phyloP scores from a whole-genome alignment of 2,329 filamentous ascomycete species.

The Arthrobotrys megalospora region DNA sequence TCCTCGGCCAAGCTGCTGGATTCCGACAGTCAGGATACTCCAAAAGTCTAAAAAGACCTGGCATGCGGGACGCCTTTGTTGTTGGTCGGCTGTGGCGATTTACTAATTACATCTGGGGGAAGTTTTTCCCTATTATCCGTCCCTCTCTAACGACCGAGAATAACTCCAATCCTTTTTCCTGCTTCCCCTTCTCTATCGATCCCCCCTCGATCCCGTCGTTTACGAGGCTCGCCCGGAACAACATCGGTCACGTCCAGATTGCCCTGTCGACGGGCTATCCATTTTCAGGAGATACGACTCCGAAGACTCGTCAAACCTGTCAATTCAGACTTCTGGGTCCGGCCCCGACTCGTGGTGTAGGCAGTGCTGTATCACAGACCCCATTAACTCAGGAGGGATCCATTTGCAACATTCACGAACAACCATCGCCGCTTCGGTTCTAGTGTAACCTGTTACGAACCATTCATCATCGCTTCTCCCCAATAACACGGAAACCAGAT shows the following conservation, averaged over 20 bases:
- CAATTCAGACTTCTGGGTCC: conserved; percentile 49
- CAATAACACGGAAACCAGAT: conserved; percentile 50
- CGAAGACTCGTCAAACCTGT: conserved; percentile 41
- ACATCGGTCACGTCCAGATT: conserved; percentile 50
- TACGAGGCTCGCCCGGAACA: conserved; percentile 46
- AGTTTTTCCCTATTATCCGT: conserved; percentile 59
- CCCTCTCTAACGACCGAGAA: conserved; percentile 25
- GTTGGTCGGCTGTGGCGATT: conserved; percentile 58
- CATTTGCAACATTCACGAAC: conserved; percentile 39
- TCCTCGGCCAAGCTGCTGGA: conserved; percentile 57
- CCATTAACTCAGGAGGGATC: conserved; percentile 41
- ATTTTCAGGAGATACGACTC: conserved; percentile 31
- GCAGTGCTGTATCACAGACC: conserved; percentile 50
- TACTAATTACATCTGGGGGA: conserved; percentile 34
- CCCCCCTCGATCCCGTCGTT: conserved; percentile 39
- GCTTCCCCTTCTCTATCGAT: conserved; percentile 31
- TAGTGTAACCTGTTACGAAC: conserved; percentile 53
- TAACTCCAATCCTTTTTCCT: conserved; percentile 38
- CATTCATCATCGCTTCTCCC: conserved; percentile 38
- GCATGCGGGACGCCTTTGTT: conserved; percentile 52
- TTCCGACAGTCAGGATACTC: conserved; percentile 61
- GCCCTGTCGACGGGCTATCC: conserved; percentile 40
- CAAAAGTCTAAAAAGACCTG: conserved; percentile 60
- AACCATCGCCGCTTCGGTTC: conserved; percentile 54
- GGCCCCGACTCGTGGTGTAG: conserved; percentile 38